Conservation (phyloP, 225 moss, liverwort and hornwort species). For the Pleurozium schreberi region DNA sequence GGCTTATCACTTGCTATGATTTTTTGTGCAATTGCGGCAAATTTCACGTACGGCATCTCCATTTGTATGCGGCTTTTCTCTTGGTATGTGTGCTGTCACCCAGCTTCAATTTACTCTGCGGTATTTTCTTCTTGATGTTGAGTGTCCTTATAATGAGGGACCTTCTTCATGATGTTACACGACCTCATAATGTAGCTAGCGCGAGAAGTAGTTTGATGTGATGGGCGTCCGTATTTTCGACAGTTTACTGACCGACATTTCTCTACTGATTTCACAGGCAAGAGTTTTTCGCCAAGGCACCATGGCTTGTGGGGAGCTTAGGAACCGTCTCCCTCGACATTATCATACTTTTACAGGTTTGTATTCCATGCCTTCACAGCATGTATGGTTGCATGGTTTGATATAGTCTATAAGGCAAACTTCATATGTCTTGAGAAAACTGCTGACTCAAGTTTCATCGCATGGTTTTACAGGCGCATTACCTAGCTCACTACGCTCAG, state of each 20-base stretch:
- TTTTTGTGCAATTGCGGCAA: slow-evolving; percentile 57
- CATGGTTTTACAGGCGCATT: slow-evolving; percentile 22
- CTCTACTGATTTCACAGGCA: slow-evolving; percentile 24
- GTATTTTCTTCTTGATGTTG: neutral
- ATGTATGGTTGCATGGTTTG: neutral
- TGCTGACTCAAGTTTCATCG: neutral
- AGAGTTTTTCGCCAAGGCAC: slow-evolving; percentile 43
- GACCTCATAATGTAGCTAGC: neutral
- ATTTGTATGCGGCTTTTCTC: slow-evolving; percentile 61
- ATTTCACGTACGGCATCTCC: slow-evolving; percentile 49
- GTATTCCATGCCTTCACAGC: neutral
- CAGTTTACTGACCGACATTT: neutral
- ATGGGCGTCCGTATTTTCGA: neutral
- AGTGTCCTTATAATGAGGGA: neutral
- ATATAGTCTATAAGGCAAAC: neutral
- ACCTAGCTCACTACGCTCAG: slow-evolving; percentile 20
- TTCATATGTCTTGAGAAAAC: neutral
- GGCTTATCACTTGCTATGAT: slow-evolving; percentile 83
- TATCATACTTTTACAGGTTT: slow-evolving; percentile 57
- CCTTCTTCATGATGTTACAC: neutral
- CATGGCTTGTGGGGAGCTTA: slow-evolving; percentile 79
- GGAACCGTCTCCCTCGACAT: slow-evolving; percentile 73
- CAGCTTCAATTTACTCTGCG: neutral
- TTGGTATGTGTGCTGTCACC: slow-evolving; percentile 24
- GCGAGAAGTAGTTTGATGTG: neutral